Conservation (phyloP, 2,329 filamentous ascomycete species). For the Didymella segeticola region DNA sequence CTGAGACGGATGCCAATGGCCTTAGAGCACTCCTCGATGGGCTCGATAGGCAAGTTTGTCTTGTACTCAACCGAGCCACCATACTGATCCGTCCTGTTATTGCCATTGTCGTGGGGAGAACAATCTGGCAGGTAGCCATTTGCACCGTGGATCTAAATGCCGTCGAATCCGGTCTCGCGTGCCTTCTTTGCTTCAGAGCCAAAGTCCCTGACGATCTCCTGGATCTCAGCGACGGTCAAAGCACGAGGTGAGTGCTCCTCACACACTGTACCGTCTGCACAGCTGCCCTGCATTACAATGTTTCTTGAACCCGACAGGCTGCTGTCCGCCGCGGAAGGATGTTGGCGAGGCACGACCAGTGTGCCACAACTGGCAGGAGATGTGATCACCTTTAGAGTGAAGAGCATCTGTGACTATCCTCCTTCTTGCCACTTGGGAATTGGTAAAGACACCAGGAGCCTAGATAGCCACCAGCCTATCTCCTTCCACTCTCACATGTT, state of each 20-base stretch:
- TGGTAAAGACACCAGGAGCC: slow-evolving; percentile 42
- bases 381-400: slow-evolving; percentile 58
- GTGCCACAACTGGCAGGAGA: slow-evolving; percentile 56
- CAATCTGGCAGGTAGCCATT: slow-evolving; percentile 60
- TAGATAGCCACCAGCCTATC: slow-evolving; percentile 48
- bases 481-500: background rate
- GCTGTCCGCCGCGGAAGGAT: slow-evolving; percentile 48
- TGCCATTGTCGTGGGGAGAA: slow-evolving; percentile 59
- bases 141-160: slow-evolving; percentile 51
- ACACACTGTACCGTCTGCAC: slow-evolving; percentile 47
- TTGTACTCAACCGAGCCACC: slow-evolving; percentile 60
- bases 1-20: slow-evolving; percentile 46
- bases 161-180: slow-evolving; percentile 45
- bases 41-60: slow-evolving; percentile 63
- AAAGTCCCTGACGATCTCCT: slow-evolving; percentile 48
- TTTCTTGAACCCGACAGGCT: slow-evolving; percentile 49
- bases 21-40: slow-evolving; percentile 50
- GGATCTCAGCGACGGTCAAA: slow-evolving; percentile 51
- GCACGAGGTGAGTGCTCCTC: slow-evolving; percentile 44
- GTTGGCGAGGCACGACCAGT: slow-evolving; percentile 55
- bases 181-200: slow-evolving; percentile 50
- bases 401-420: slow-evolving; percentile 60
- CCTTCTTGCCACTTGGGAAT: slow-evolving; percentile 57
- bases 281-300: slow-evolving; percentile 51
- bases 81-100: slow-evolving; percentile 58